These are phyloP conservation scores for Breynia disticha DNA, from an alignment of 441 rosid species.

Conservation along the genomic window DNA sequence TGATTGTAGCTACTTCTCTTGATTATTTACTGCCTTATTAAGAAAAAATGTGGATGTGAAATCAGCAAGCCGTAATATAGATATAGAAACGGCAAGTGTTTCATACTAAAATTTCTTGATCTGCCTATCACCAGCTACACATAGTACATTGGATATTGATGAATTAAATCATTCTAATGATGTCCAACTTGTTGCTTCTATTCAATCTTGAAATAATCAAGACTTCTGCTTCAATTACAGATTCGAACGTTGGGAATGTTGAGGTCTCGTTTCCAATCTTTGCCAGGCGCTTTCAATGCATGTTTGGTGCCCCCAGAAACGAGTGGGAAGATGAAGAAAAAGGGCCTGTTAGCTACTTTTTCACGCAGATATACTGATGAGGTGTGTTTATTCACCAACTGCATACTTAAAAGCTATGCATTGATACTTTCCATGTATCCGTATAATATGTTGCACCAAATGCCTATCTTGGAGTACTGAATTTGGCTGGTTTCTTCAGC, in stretches of 20 bases:
- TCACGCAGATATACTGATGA: constrained; percentile 28
- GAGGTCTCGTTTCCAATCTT: constrained; percentile 55
- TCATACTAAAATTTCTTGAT: too few species aligned
- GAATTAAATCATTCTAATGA: too few species aligned
- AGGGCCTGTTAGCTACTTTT: constrained; percentile 41
- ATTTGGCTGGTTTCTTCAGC: constrained; percentile 19
- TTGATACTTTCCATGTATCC: not conserved
- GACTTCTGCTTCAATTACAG: constrained; percentile 26
- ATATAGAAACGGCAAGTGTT: too few species aligned
- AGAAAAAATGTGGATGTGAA: too few species aligned
- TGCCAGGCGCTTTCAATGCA: constrained; percentile 57
- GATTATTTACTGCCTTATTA: too few species aligned
- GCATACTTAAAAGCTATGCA: not conserved
- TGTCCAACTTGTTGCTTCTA: too few species aligned
- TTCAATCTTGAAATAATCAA: not conserved
- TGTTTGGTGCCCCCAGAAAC: constrained; percentile 49
- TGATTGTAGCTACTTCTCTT: too few species aligned
- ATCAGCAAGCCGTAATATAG: too few species aligned
- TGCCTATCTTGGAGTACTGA: not conserved
- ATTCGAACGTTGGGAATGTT: constrained; percentile 66
- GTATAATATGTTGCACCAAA: not conserved
- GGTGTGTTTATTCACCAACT: constrained; percentile 19
- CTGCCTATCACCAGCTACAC: too few species aligned
- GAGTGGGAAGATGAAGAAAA: constrained; percentile 33
- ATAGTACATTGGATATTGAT: too few species aligned